Evolutionary conservation across 2,329 filamentous ascomycete genomes (phyloP).

Genomic region (Nigrospora sphaerica): DNA sequence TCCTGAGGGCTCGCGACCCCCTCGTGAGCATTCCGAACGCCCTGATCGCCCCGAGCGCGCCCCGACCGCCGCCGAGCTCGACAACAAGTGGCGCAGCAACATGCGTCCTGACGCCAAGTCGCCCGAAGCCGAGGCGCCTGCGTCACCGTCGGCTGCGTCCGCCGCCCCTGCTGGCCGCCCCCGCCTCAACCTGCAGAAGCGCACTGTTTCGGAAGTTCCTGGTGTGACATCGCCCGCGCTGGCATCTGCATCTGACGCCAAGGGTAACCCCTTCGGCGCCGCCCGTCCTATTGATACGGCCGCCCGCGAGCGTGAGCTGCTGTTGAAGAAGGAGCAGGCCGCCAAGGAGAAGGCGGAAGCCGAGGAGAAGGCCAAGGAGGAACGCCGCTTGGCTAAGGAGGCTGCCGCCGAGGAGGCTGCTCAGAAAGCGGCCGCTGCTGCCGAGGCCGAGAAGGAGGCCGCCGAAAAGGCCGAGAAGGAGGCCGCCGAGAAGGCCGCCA

Average conservation of each 20-base stretch:
- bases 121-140: slow-evolving; percentile 64
- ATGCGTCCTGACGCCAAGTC: slow-evolving; percentile 82
- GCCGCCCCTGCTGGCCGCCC: slow-evolving; percentile 58
- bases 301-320: slow-evolving; percentile 79
- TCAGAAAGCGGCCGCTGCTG: slow-evolving; percentile 33
- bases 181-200: slow-evolving; percentile 80
- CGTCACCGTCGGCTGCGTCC: slow-evolving; percentile 54
- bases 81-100: slow-evolving; percentile 84
- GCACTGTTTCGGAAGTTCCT: slow-evolving; percentile 72
- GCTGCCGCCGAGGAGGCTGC: slow-evolving; percentile 51
- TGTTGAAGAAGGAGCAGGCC: slow-evolving; percentile 73
- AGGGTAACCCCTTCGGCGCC: slow-evolving; percentile 88
- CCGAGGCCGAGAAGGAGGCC: slow-evolving; percentile 21
- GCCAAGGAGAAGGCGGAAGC: slow-evolving; percentile 79
- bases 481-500: slow-evolving; percentile 20
- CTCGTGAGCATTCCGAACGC: slow-evolving; percentile 51
- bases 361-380: slow-evolving; percentile 79
- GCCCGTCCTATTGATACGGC: slow-evolving; percentile 92
- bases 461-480: slow-evolving; percentile 22
- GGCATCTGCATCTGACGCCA: slow-evolving; percentile 46
- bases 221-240: slow-evolving; percentile 44
- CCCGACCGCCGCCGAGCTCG: slow-evolving; percentile 83
- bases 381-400: slow-evolving; percentile 59
- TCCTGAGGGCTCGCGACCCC: slow-evolving; percentile 72
- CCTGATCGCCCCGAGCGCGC: slow-evolving; percentile 52